Evolutionary conservation across 495 filamentous ascomycete genomes (phyloP).

Genomic region (Copromyces sp.): DNA sequence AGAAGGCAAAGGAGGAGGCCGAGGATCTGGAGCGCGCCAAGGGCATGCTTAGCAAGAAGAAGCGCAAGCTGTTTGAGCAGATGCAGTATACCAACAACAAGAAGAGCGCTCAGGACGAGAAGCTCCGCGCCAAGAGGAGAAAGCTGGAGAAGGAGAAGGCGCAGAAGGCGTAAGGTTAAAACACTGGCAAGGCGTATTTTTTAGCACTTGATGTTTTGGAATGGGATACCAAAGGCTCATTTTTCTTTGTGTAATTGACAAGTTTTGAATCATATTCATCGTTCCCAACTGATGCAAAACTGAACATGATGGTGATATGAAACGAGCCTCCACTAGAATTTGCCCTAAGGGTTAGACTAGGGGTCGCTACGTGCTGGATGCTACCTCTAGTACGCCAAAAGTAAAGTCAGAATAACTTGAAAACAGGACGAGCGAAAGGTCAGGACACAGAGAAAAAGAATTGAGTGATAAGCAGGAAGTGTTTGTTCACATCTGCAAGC

Average conservation of each 20-base stretch:
- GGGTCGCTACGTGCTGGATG: neutral
- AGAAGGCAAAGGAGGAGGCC: slow-evolving; percentile 61
- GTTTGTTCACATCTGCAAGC: neutral
- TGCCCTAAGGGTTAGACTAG: slow-evolving; percentile 1
- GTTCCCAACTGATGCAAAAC: neutral
- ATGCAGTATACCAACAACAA: slow-evolving; percentile 84
- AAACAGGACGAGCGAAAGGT: neutral
- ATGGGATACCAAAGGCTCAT: neutral
- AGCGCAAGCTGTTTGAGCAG: slow-evolving; percentile 82
- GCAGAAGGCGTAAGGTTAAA: slow-evolving; percentile 15
- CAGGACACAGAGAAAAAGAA: neutral
- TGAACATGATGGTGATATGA: neutral
- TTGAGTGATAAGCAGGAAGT: neutral
- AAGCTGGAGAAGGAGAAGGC: slow-evolving; percentile 41
- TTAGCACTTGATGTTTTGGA: slow-evolving; percentile 13
- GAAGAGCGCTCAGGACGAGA: slow-evolving; percentile 63
- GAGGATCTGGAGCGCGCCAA: slow-evolving; percentile 79
- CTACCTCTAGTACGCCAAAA: neutral
- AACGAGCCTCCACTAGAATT: neutral
- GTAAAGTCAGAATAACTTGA: neutral
- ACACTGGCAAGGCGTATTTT: slow-evolving; percentile 10
- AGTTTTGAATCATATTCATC: neutral
- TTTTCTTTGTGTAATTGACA: neutral
- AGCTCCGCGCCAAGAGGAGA: slow-evolving; percentile 74
- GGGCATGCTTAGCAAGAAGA: slow-evolving; percentile 89